A percentile compares a stretch with the other conserved stretches of the same genome.
These are phyloP conservation scores for Penicillium riverlandense DNA, from an alignment of 495 filamentous ascomycete genomes.

Conservation along the genomic window DNA sequence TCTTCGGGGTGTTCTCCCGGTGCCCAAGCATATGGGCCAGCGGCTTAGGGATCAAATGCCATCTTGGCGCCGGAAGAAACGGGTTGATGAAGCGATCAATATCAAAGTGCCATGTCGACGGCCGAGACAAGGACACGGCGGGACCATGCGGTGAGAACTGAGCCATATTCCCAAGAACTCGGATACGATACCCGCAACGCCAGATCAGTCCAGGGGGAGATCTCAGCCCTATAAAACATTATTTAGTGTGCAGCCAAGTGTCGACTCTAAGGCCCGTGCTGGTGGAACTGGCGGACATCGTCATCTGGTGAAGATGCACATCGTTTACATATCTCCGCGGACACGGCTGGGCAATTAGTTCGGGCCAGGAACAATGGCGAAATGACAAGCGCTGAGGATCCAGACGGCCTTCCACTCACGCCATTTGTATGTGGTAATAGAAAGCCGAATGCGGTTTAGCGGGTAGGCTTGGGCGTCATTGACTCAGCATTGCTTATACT, in stretches of 20 bases:
- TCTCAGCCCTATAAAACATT: background rate
- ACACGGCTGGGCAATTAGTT: background rate
- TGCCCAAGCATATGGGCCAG: slow-evolving; percentile 37
- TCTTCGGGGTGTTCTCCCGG: slow-evolving; percentile 19
- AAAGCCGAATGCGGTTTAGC: slow-evolving; percentile 27
- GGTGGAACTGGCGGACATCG: too few species aligned
- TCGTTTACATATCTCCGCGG: slow-evolving; percentile 7
- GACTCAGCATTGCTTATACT: background rate
- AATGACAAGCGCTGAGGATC: too few species aligned
- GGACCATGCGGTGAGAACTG: background rate
- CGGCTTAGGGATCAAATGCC: slow-evolving; percentile 28
- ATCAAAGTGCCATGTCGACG: slow-evolving; percentile 47
- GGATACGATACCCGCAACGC: background rate
- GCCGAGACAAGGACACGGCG: slow-evolving; percentile 1
- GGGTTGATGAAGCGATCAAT: slow-evolving; percentile 61
- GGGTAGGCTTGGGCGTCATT: slow-evolving; percentile 7
- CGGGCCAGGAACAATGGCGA: too few species aligned
- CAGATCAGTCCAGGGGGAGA: background rate
- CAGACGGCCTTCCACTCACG: slow-evolving; percentile 23
- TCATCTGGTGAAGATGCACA: too few species aligned
- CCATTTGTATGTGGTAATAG: slow-evolving; percentile 36
- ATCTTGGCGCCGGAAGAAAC: slow-evolving; percentile 44
- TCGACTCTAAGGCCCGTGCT: too few species aligned
- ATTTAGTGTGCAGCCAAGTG: too few species aligned
- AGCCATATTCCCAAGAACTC: slow-evolving; percentile 1